Evolutionary conservation across 768 basidiomycete genomes (phyloP), one percentile per base, ranked within the genome.

Genomic region (Kwoniella dejecticola): DNA sequence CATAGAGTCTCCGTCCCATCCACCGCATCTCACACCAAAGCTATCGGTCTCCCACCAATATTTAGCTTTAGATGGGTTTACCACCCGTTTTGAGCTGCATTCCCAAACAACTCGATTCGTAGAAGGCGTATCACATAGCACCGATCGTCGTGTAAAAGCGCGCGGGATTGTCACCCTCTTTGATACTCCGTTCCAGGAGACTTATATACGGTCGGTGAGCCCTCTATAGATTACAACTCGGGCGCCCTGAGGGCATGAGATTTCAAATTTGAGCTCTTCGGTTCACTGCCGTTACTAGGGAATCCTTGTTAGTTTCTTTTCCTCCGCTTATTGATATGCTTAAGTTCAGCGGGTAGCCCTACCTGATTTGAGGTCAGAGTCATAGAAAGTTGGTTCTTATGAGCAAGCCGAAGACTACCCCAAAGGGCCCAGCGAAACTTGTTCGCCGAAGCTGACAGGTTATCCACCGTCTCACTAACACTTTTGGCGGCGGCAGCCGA

Each of bases 301-400:
- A 88, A 88, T 87, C 87, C 87, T 87, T 84, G 87, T 88, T 88
- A 87, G 86, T 88, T 88, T 87, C 87, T 88, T 88, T 88, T 88
- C 87, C 87, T 88, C 86, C 84, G 84, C 87, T 88, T 87, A 87
- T 87, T 88, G 85, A 88, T 88, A 87, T 87, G 86, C 87, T 88
- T 87, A 88, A 88, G 85, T 88, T 87, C 85, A 86, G 86, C 83
- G 85, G 86, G 87, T 88, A 87, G 82, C 86, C 87, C 85, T 85
- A 84, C 85, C 85, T 85, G 86, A 87, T 87, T 84, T 86, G 86
- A 88, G 86, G 85, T 85, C 86, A 84, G 67, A 64, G 60, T 53
- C 36, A 48, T 45, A 58, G 56, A 66, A 63, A 44, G 54, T 58
- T 64, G 48, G 58, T 63, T 70, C 74, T 84, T 59, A 52, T 59